Evolutionary conservation across 768 basidiomycete genomes (phyloP).

Genomic region (Leccinum pellstonianum): DNA sequence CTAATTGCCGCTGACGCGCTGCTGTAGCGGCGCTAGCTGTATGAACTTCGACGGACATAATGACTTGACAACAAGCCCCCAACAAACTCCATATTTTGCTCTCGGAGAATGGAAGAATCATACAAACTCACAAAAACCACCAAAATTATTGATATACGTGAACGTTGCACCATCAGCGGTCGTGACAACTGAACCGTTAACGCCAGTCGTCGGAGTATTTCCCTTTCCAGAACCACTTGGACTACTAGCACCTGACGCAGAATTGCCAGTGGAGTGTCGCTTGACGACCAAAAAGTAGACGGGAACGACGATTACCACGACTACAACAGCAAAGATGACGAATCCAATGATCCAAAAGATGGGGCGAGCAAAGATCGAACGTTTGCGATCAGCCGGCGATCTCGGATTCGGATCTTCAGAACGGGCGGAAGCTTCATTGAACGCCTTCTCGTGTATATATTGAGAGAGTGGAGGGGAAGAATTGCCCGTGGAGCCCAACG

Average conservation of each 20-base stretch:
- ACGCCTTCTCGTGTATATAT: constrained; percentile 11
- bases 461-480: constrained; percentile 25
- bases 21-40: neutral
- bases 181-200: constrained; percentile 66
- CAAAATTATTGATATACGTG: constrained; percentile 75
- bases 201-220: constrained; percentile 42
- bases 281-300: constrained; percentile 35
- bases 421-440: constrained; percentile 8
- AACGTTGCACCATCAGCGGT: constrained; percentile 69
- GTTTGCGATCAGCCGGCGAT: constrained; percentile 11
- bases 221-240: constrained; percentile 10
- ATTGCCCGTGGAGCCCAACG: constrained; percentile 21
- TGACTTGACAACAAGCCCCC: neutral
- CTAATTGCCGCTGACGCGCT: neutral
- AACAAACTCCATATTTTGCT: neutral
- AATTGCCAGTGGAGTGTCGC: constrained; percentile 10
- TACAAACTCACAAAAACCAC: constrained; percentile 59
- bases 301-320: constrained; percentile 43
- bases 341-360: constrained; percentile 31
- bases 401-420: neutral
- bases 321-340: constrained; percentile 29
- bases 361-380: constrained; percentile 19
- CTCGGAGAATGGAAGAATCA: neutral
- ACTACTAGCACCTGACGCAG: neutral
- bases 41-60: neutral